Evolutionary conservation across 345 rosid species (phyloP).

Genomic region (Euphorbia peplus): DNA sequence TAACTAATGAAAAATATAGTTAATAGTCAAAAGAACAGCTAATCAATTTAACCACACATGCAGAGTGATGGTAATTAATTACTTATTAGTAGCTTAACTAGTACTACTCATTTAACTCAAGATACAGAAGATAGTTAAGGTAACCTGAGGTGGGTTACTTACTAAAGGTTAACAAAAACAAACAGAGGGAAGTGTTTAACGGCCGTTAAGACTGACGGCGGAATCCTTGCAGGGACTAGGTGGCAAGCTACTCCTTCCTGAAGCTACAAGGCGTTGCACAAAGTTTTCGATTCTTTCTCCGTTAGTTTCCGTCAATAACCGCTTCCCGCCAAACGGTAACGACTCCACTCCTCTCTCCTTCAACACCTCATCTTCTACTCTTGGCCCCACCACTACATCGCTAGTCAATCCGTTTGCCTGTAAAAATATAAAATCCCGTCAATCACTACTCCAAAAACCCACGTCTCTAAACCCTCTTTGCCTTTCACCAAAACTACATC

Average conservation of each 20-base stretch:
- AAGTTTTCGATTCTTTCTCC: slow-evolving; percentile 70
- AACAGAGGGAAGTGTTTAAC: slow-evolving; percentile 29
- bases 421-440: slow-evolving; percentile 27
- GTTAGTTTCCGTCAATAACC: slow-evolving; percentile 79
- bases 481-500: too few relatives aligned
- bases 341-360: slow-evolving; percentile 79
- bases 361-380: slow-evolving; percentile 50
- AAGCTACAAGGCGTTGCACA: slow-evolving; percentile 76
- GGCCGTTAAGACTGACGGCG: slow-evolving; percentile 61
- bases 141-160: slow-evolving; percentile 18
- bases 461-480: background rate
- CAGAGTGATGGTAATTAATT: background rate
- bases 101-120: slow-evolving; percentile 10
- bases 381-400: slow-evolving; percentile 40
- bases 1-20: background rate
- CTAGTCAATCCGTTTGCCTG: slow-evolving; percentile 60
- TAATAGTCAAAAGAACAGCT: slow-evolving; percentile 2
- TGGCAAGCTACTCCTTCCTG: slow-evolving; percentile 69
- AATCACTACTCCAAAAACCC: background rate
- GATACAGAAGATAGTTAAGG: slow-evolving; percentile 8
- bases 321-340: slow-evolving; percentile 89
- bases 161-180: slow-evolving; percentile 1
- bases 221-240: slow-evolving; percentile 85
- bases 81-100: slow-evolving; percentile 10
- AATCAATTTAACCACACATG: background rate